Conservation (phyloP, 805 yeast genomes). For the Saccharomycopsis sp. region DNA sequence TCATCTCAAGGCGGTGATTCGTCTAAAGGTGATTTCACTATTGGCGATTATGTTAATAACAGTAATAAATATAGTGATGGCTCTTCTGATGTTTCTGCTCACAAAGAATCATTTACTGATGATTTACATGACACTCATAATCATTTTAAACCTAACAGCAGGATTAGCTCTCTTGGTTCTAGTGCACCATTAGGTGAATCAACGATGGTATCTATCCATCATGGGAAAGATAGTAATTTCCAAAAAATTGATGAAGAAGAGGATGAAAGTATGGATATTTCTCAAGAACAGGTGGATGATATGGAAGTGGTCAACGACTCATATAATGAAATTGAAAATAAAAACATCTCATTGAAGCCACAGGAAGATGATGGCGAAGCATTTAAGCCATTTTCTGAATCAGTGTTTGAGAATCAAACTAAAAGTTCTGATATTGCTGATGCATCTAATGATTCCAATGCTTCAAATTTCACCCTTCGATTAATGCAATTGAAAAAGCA, state of each 20-base stretch:
- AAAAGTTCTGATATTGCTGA: constrained; percentile 1
- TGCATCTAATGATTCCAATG: constrained; percentile 8
- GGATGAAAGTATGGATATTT: background rate
- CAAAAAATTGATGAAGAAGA: constrained; percentile 3
- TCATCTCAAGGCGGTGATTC: constrained; percentile 1
- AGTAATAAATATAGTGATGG: constrained; percentile 4
- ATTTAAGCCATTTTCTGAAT: constrained; percentile 19
- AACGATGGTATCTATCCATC: constrained; percentile 6
- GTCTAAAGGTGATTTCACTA: constrained; percentile 16
- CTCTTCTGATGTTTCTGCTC: background rate
- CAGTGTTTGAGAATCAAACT: constrained; percentile 7
- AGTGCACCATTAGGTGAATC: constrained; percentile 20
- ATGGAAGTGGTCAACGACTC: background rate
- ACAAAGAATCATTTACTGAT: background rate
- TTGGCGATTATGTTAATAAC: constrained; percentile 20
- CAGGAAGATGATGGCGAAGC: constrained; percentile 13
- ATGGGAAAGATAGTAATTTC: background rate
- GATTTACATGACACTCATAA: background rate
- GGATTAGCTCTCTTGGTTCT: constrained; percentile 17
- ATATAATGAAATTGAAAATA: background rate
- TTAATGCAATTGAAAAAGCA: constrained; percentile 19
- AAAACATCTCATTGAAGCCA: constrained; percentile 5
- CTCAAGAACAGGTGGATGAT: background rate
- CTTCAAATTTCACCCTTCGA: constrained; percentile 18
- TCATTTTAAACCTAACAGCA: background rate